Evolutionary conservation across 2,329 filamentous ascomycete genomes (phyloP), one percentile per base, ranked within the genome.

Genomic region (Alternaria ethzedia): DNA sequence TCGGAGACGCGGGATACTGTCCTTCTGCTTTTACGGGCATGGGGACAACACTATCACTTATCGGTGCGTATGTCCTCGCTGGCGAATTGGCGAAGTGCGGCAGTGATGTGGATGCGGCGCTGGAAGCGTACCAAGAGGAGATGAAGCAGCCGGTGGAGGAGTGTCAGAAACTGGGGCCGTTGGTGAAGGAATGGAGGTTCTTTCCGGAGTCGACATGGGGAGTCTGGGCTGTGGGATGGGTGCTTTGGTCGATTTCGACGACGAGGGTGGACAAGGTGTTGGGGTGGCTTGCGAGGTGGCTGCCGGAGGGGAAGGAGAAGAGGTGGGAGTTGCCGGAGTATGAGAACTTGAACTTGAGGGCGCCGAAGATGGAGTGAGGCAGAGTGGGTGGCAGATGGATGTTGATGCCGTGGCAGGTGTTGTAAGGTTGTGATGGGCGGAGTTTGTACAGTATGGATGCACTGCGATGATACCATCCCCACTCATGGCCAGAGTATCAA

Each of bases 1-100:
- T 88, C 0, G 87, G 87, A 0, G 87, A 90, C 65, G 84, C 87
- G 0, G 80, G 72, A 0, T 79, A 78, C 57, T 79, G 44, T 65
- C 71, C 46, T 36, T 61, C 54, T 6, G 68, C 72, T 10, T 72
- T 72, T 1, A 73, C 70, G 13, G 74, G 73, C 1, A 61, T 70
- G 28, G 74, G 75, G 0, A 73, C 73, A 1, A 77, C 73, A 10
- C 67, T 78, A 1, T 78, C 80, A 3, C 71, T 82, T 7, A 61
- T 78, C 4, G 81, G 81, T 0, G 76, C 75, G 0, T 82, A 81
- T 50, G 64, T 80, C 0, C 61, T 82, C n/a, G 78, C 80, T 2
- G 79, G 78, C 2, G 79, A 82, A 56, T 30, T 81, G 3, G 60
- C 65, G 6, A 57, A 55, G 30, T 44, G 64, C 12, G 41, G 57